Evolutionary conservation across 1,284 basidiomycete species (phyloP).

Genomic region (Trichosporon sp.): DNA sequence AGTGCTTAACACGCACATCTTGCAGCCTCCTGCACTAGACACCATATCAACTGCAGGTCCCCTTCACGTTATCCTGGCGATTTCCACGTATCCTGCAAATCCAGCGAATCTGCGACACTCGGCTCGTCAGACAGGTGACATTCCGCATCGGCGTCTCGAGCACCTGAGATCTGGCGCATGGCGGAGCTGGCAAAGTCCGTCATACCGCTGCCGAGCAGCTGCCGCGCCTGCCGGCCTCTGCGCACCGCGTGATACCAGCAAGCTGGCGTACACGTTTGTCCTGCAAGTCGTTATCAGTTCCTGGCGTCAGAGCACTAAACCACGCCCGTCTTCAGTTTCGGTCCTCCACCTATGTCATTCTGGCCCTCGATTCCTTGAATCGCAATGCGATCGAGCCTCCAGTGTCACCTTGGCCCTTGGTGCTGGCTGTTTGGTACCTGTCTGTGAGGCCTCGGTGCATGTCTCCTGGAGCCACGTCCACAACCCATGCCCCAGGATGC

Average conservation of each 20-base stretch:
- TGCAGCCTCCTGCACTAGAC: not conserved
- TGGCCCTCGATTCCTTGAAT: not conserved
- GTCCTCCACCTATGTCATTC: not conserved
- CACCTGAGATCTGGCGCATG: not conserved
- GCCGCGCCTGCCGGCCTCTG: not conserved
- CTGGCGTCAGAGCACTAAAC: not conserved
- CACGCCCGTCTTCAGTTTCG: not conserved
- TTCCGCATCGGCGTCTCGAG: not conserved
- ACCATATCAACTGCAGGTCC: not conserved
- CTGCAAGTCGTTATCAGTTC: not conserved
- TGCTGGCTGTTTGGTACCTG: not conserved
- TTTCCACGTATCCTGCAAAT: not conserved
- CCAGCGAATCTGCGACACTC: not conserved
- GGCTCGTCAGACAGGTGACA: not conserved
- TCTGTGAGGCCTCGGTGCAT: not conserved
- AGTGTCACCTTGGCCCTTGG: not conserved
- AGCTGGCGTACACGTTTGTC: not conserved
- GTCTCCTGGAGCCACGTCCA: not conserved
- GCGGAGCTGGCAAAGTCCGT: not conserved
- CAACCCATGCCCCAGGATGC: not conserved
- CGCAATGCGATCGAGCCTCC: not conserved
- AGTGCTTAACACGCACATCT: not conserved
- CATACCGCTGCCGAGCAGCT: not conserved
- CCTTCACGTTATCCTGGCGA: not conserved
- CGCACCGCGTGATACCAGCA: not conserved